These are phyloP conservation scores for Penicillium aurantiogriseum DNA, from an alignment of 2,329 filamentous ascomycete species.

Conservation along the genomic window DNA sequence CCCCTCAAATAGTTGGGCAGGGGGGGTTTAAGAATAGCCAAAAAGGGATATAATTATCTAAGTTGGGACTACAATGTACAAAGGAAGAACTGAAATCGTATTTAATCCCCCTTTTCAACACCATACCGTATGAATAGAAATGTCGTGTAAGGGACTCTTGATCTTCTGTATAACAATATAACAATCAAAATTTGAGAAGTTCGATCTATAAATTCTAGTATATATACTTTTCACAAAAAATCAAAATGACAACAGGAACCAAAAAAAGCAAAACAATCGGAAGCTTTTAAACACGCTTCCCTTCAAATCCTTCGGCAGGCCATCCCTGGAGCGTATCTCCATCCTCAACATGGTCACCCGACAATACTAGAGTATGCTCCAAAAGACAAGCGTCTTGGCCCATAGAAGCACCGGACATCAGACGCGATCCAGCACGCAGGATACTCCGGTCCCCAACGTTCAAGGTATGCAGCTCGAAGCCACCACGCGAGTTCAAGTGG, in stretches of 20 bases:
- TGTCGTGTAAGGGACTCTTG: too few relatives aligned
- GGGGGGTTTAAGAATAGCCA: too few relatives aligned
- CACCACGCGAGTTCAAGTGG: conserved; percentile 58
- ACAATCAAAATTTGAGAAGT: neutral
- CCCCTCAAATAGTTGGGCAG: neutral
- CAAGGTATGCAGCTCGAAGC: conserved; percentile 55
- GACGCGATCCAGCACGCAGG: conserved; percentile 51
- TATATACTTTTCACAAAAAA: neutral
- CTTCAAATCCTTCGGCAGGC: conserved; percentile 49
- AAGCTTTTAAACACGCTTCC: conserved; percentile 9
- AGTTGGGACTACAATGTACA: too few relatives aligned
- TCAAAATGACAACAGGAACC: too few relatives aligned
- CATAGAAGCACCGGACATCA: conserved; percentile 56
- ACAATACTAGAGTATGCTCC: conserved; percentile 59
- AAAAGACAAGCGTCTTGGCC: conserved; percentile 53
- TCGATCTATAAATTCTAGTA: neutral
- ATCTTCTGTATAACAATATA: neutral
- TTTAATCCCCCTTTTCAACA: too few relatives aligned
- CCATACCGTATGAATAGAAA: too few relatives aligned
- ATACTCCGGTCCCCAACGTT: conserved; percentile 54
- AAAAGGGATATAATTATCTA: too few relatives aligned
- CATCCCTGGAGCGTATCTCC: conserved; percentile 55
- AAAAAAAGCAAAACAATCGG: neutral
- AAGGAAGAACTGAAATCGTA: too few relatives aligned
- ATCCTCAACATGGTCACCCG: conserved; percentile 55